Base-by-base conservation (phyloP, 345 rosid species). In the Brassica carinata region DNA sequence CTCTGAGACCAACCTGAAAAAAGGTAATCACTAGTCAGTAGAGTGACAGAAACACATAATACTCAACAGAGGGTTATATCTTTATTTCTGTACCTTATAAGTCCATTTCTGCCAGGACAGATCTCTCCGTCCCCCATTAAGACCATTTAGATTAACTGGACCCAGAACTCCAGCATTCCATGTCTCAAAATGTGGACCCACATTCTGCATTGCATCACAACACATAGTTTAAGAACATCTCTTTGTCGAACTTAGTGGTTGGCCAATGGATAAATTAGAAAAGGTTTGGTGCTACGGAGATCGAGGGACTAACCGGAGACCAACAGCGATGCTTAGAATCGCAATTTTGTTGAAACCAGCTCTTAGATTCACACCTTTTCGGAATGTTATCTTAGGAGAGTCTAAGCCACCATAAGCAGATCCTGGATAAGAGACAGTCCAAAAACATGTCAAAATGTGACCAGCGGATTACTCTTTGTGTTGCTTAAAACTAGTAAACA, bases 141-240 rank as follows among this genome's bases (percentile, higher is more conserved):
- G 90, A 81, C 97, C 99, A 17, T 82, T 87, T 75, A 96, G 53
- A 36, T 88, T 81, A 65, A 96, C 96, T 3, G 99, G 99, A 30
- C 99, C 99, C 43, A 96, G 94, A 75, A 94, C 72, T 69, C 99
- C 99, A 64, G 99, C 86, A 82, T 96, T 96, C 98, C 98, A 96
- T 76, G 89, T 92, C 91, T 96, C 99, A 71, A 88, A 96, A 85
- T 94, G 99, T 36, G 97, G 97, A 77, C 99, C 99, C 30, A 96
- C 96, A 78, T 96, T 96, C 99, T 96, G 87, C 77, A 64, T 62
- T 31, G 77, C 34, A 59, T 76, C 75, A 83, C 62, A 38, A 23
- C 76, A 86, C 64, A 62, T 77, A 14, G 33, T 53, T 53, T 13
- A 36, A 74, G 26, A 68, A 77, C 26, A 73, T 31, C 17, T 51